Conservation (phyloP, 495 filamentous ascomycete species). For the Massariosphaeria phaeospora region DNA sequence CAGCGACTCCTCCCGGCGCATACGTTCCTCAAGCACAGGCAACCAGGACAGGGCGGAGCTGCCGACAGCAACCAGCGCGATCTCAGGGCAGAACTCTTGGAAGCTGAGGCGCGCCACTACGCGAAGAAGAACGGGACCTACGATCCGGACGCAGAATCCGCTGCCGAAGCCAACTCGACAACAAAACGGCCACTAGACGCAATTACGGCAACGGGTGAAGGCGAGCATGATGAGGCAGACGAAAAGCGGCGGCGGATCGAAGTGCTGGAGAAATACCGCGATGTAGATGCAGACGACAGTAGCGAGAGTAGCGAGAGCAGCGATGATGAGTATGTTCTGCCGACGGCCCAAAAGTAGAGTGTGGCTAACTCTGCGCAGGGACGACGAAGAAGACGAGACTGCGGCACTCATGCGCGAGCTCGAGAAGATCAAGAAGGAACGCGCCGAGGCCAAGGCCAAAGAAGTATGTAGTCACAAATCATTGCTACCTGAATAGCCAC, state of each 20-base stretch:
- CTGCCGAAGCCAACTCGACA: constrained; percentile 19
- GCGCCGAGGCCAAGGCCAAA: constrained; percentile 75
- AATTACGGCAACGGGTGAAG: neutral
- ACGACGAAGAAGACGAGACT: constrained; percentile 83
- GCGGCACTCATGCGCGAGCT: constrained; percentile 86
- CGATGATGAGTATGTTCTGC: constrained; percentile 54
- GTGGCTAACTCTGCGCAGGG: constrained; percentile 34
- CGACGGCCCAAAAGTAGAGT: neutral
- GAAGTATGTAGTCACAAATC: constrained; percentile 52
- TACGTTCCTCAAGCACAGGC: constrained; percentile 75
- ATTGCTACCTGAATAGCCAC: neutral
- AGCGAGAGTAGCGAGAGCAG: constrained; percentile 59
- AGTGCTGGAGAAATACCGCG: constrained; percentile 80
- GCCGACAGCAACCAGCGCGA: constrained; percentile 62
- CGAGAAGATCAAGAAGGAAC: constrained; percentile 88
- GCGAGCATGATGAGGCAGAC: constrained; percentile 58
- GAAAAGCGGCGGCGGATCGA: constrained; percentile 66
- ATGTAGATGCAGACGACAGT: constrained; percentile 80
- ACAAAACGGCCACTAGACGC: constrained; percentile 66
- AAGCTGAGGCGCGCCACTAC: constrained; percentile 81
- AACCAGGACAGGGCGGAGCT: constrained; percentile 84
- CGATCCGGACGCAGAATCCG: constrained; percentile 13
- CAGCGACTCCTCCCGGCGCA: constrained; percentile 92
- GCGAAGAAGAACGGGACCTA: constrained; percentile 67
- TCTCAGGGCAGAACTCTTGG: constrained; percentile 82